A percentile compares a stretch with the other conserved stretches of the same genome.
phyloP scores from a whole-genome alignment of 129 eudicot genomes.

The Tagetes patula region DNA sequence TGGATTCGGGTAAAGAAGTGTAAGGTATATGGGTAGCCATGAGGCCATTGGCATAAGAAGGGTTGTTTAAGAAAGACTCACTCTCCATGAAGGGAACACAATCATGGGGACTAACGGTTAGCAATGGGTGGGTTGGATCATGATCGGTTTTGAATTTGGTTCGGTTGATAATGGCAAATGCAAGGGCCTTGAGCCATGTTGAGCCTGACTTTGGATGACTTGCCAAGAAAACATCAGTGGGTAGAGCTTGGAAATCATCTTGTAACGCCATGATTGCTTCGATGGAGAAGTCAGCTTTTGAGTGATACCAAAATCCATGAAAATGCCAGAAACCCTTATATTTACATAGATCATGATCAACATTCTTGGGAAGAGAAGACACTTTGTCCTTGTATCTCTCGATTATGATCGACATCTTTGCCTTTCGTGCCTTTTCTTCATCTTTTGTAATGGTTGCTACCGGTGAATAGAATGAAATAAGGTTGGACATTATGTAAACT shows the following conservation, averaged over 20 bases:
- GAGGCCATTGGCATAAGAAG: constrained; percentile 15
- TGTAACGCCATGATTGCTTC: constrained; percentile 32
- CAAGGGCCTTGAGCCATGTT: constrained; percentile 46
- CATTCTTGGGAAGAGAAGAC: constrained; percentile 22
- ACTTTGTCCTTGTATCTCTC: constrained; percentile 19
- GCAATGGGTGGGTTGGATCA: constrained; percentile 29
- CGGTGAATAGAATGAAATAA: constrained; percentile 21
- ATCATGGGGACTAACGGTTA: constrained; percentile 33
- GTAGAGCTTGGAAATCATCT: constrained; percentile 28
- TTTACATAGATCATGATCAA: not conserved
- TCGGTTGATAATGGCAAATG: constrained; percentile 28
- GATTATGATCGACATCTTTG: constrained; percentile 12
- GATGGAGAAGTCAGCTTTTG: constrained; percentile 5
- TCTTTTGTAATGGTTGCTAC: constrained; percentile 16
- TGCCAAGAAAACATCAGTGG: constrained; percentile 32
- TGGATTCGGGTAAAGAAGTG: constrained; percentile 25
- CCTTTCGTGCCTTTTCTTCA: constrained; percentile 18
- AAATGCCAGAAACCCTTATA: constrained; percentile 37
- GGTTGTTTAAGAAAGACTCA: not conserved
- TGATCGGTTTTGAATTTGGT: not conserved
- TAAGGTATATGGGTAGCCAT: constrained; percentile 30
- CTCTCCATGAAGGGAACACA: constrained; percentile 37
- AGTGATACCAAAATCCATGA: constrained; percentile 23
- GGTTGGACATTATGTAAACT: not conserved
- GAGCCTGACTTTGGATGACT: constrained; percentile 40